phyloP scores from a whole-genome alignment of 192 early-diverging fungal species.

The Linnemannia elongata region DNA sequence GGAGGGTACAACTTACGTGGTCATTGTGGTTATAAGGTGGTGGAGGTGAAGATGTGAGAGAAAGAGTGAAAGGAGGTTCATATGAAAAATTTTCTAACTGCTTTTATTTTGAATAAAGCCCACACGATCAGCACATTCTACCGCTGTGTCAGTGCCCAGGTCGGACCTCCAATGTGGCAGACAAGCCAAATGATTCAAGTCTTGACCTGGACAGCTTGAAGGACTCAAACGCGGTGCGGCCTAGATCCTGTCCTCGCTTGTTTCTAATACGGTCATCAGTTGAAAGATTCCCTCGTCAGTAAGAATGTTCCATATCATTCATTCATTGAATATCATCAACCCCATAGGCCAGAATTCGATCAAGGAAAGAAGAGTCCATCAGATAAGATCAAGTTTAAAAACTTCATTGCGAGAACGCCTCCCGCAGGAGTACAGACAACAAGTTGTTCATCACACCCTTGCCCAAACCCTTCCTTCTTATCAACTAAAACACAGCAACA shows the following conservation, averaged over 20 bases:
- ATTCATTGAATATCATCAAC: background rate
- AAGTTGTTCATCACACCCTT: background rate
- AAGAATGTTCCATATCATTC: background rate
- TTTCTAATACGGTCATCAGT: too few species aligned
- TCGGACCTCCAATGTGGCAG: background rate
- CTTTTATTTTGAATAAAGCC: constrained; percentile 12
- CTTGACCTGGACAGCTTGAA: too few species aligned
- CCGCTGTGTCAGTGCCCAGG: background rate
- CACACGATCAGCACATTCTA: background rate
- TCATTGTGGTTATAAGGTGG: background rate
- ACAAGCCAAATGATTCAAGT: too few species aligned
- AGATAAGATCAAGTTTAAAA: constrained; percentile 59
- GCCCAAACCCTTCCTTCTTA: background rate
- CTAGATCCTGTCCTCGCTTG: too few species aligned
- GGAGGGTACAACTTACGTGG: constrained; percentile 17
- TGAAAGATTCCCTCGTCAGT: background rate
- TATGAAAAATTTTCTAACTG: background rate
- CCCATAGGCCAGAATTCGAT: background rate
- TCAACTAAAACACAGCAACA: background rate
- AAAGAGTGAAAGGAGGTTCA: background rate
- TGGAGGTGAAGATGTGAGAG: background rate
- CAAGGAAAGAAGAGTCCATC: constrained; percentile 47
- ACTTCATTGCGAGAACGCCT: constrained; percentile 38
- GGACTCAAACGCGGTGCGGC: too few species aligned
- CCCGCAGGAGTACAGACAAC: background rate